Evolutionary conservation across 495 filamentous ascomycete genomes (phyloP), one percentile per base, ranked within the genome.

Genomic region (Penicillium roqueforti): DNA sequence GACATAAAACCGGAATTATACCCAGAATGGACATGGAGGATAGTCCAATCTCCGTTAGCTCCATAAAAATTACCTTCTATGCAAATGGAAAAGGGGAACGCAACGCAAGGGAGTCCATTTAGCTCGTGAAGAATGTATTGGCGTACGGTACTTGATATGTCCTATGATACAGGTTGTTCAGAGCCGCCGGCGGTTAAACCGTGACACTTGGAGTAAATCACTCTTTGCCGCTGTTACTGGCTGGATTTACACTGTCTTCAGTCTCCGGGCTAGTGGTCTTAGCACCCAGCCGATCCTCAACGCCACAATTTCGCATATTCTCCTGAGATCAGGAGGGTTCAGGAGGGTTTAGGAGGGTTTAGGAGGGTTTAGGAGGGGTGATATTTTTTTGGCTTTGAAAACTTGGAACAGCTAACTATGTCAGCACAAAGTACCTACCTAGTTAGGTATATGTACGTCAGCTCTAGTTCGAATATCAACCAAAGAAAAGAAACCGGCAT

Each of bases 21-120:
- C 20, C 22, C 46, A 14, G 31, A 29, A 19, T 38, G 22, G 47
- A 39, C 34, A 38, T 39, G 47, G 32, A 48, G 34, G 32, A 38
- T 20, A 32, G 10, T 42, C 49, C 50, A 52, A 52, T 52, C 50
- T 52, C 50, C 50, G 39, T 34, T 26, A 52, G 31, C 19, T 51
- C 13, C 32, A 14, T 18, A 32, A 42, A 28, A 32, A 50, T 36
- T 23, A 10, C 20, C n/a, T 42, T 42, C 18, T 13, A 13, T 43
- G 41, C 8, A 14, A 5, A 28, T 8, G 31, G 8, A 36, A 48
- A 23, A 14, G 19, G 29, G 28, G 31, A n/a, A n/a, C n/a, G n/a
- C n/a, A n/a, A 40, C n/a, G 34, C 26, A 41, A 51, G 48, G 48
- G 37, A 51, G 26, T 34, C 4, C n/a, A 16, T 16, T 36, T 36